phyloP scores from a whole-genome alignment of 1,284 basidiomycete species.

The Schizophyllum commune region DNA sequence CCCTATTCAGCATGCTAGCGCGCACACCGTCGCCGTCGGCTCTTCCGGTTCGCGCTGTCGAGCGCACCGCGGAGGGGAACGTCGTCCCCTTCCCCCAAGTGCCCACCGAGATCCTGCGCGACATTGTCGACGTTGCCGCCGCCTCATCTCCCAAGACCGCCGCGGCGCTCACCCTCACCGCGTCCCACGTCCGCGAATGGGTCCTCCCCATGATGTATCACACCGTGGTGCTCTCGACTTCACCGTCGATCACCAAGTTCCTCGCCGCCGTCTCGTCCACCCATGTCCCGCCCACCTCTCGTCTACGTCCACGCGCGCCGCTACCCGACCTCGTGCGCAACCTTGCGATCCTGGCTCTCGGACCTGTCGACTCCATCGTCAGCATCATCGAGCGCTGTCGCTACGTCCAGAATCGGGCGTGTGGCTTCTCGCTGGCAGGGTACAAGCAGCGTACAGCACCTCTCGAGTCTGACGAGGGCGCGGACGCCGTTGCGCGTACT shows the following conservation, averaged over 20 bases:
- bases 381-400: conserved; percentile 23
- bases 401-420: conserved; percentile 28
- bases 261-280: conserved; percentile 21
- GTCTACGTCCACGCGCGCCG: conserved; percentile 13
- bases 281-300: not conserved
- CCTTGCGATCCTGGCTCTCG: conserved; percentile 30
- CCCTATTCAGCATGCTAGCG: not conserved
- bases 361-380: conserved; percentile 27
- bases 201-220: conserved; percentile 29
- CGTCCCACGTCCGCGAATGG: conserved; percentile 24
- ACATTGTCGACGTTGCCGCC: conserved; percentile 29
- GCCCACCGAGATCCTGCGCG: conserved; percentile 29
- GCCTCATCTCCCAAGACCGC: conserved; percentile 15
- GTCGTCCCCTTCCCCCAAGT: conserved; percentile 19
- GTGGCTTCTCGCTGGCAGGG: conserved; percentile 27
- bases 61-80: not conserved
- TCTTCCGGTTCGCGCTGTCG: not conserved
- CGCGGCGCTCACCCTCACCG: conserved; percentile 26
- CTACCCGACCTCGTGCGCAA: conserved; percentile 5
- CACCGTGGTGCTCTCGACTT: conserved; percentile 29
- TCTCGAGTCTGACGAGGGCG: not conserved
- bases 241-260: conserved; percentile 25
- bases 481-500: not conserved
- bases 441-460: conserved; percentile 13
- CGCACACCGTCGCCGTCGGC: not conserved